A percentile compares a stretch with the other conserved stretches of the same genome.
Evolutionary conservation across 176 grass and related monocot genomes (phyloP).

Genomic region (Zoysia japonica): DNA sequence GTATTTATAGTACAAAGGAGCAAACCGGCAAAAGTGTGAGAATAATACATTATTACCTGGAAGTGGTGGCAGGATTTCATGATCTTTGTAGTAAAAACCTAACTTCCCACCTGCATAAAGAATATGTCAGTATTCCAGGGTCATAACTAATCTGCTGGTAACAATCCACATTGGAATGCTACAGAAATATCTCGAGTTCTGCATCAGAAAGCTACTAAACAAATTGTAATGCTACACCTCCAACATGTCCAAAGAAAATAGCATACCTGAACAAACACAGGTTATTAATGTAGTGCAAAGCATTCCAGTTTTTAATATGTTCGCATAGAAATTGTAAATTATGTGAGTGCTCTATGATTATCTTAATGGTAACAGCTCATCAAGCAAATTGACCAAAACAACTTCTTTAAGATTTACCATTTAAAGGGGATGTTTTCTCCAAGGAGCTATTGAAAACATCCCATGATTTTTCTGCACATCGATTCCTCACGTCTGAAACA

Average conservation of each 20-base stretch:
- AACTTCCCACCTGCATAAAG: slow-evolving; percentile 64
- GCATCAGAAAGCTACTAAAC: background rate
- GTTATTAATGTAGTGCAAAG: background rate
- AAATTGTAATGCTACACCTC: background rate
- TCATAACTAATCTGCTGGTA: background rate
- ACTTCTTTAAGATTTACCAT: slow-evolving; percentile 51
- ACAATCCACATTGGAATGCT: background rate
- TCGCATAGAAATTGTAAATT: background rate
- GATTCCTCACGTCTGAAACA: slow-evolving; percentile 74
- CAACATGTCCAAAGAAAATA: background rate
- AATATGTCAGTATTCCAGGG: slow-evolving; percentile 11
- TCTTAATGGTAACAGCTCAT: background rate
- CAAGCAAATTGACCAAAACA: background rate
- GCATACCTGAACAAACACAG: background rate
- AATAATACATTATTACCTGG: slow-evolving; percentile 61
- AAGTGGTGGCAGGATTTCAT: slow-evolving; percentile 92
- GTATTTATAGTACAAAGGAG: slow-evolving; percentile 1
- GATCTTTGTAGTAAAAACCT: slow-evolving; percentile 98
- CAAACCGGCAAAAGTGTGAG: background rate
- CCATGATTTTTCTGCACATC: slow-evolving; percentile 76
- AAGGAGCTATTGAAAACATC: slow-evolving; percentile 80
- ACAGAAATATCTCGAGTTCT: background rate
- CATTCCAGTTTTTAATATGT: background rate
- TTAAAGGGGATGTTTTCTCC: slow-evolving; percentile 65
- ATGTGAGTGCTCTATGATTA: background rate